A percentile compares a stretch with the other conserved stretches of the same genome.
phyloP scores from a whole-genome alignment of 768 basidiomycete species.

The Asterophora lycoperdoides region DNA sequence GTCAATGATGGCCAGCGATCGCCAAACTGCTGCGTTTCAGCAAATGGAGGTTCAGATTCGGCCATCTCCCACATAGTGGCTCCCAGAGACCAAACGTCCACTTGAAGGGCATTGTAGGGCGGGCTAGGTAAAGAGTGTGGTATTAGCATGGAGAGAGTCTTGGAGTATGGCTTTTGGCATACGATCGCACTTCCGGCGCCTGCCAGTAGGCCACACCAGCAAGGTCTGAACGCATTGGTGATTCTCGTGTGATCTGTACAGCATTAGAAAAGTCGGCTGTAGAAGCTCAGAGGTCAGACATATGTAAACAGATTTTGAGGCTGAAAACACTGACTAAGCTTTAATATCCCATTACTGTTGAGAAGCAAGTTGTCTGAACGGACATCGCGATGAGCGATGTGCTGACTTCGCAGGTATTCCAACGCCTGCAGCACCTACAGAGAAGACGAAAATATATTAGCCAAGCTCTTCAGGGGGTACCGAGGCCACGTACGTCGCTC shows the following conservation, averaged over 20 bases:
- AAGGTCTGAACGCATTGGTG: constrained; percentile 48
- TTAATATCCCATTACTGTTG: constrained; percentile 64
- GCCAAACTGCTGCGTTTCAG: constrained; percentile 49
- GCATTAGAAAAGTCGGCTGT: constrained; percentile 81
- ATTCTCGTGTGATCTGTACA: constrained; percentile 49
- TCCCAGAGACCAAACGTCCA: constrained; percentile 79
- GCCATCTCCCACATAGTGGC: constrained; percentile 84
- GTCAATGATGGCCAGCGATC: constrained; percentile 63
- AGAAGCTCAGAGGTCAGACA: neutral
- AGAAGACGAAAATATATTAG: constrained; percentile 6
- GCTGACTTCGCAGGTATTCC: constrained; percentile 56
- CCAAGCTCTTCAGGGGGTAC: constrained; percentile 4
- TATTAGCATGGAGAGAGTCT: neutral
- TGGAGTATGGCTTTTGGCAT: constrained; percentile 21
- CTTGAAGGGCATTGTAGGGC: constrained; percentile 67
- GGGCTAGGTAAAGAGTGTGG: constrained; percentile 37
- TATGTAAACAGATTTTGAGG: neutral
- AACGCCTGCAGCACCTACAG: constrained; percentile 60
- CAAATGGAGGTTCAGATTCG: constrained; percentile 70
- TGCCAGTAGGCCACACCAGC: constrained; percentile 83
- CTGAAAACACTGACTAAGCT: constrained; percentile 52
- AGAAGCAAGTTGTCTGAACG: constrained; percentile 81
- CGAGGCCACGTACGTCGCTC: constrained; percentile 57
- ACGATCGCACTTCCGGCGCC: constrained; percentile 78
- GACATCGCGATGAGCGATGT: constrained; percentile 79